Percentiles rank a stretch among this genome's conserved stretches.
Evolutionary conservation across 2,329 filamentous ascomycete genomes (phyloP).

Genomic region (Zopfia rhizophila): DNA sequence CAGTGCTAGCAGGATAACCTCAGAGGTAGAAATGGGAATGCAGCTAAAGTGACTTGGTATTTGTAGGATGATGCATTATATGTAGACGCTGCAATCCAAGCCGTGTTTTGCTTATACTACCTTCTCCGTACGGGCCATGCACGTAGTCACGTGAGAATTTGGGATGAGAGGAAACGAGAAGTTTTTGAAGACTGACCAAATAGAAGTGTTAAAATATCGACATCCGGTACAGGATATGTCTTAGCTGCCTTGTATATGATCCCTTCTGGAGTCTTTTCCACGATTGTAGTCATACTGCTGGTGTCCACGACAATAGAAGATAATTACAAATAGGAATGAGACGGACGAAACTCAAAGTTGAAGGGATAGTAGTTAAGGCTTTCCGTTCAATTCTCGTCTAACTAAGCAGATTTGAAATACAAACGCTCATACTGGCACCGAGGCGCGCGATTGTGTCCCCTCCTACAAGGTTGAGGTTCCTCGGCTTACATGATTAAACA

Average conservation of each 20-base stretch:
- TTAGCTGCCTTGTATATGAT: conserved; percentile 45
- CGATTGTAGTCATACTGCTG: conserved; percentile 41
- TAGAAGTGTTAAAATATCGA: conserved; percentile 55
- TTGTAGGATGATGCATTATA: too few species aligned
- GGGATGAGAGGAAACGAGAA: conserved; percentile 1
- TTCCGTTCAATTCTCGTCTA: conserved; percentile 5
- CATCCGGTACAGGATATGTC: conserved; percentile 45
- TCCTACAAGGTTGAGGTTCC: too few species aligned
- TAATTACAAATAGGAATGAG: conserved; percentile 1
- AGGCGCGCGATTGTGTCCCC: too few species aligned
- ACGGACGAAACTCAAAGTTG: background rate
- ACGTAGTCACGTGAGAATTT: conserved; percentile 13
- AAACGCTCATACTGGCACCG: too few species aligned
- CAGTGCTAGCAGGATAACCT: background rate
- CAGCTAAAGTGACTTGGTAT: too few species aligned
- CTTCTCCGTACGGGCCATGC: conserved; percentile 1
- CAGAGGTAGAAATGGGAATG: background rate
- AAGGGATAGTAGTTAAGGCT: too few species aligned
- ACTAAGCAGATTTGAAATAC: background rate
- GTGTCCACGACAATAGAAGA: background rate
- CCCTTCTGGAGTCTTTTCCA: conserved; percentile 43
- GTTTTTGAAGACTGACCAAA: conserved; percentile 51
- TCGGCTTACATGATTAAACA: conserved; percentile 21
- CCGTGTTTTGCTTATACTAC: too few species aligned
- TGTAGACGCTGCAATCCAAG: too few species aligned